Conservation (phyloP, 345 rosid genomes). For the Salix viminalis region DNA sequence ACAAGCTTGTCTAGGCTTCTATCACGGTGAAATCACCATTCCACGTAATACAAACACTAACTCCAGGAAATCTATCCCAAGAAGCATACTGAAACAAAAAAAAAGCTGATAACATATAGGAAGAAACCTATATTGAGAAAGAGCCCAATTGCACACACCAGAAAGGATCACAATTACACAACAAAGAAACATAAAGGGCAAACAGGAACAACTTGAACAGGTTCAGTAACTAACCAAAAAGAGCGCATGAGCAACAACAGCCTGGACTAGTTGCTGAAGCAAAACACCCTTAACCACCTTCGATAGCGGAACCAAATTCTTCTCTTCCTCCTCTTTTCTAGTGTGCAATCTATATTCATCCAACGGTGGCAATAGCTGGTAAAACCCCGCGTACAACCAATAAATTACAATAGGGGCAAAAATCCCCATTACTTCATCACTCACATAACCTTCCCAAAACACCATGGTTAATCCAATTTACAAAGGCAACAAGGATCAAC, state of each 20-base stretch:
- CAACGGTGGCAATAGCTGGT: constrained; percentile 56
- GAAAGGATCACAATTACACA: constrained; percentile 2
- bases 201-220: neutral
- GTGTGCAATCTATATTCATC: constrained; percentile 57
- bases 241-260: constrained; percentile 54
- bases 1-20: too few relatives aligned
- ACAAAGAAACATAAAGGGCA: neutral
- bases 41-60: too few relatives aligned
- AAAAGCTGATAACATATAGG: neutral
- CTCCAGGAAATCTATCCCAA: neutral
- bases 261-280: constrained; percentile 69
- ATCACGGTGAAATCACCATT: too few relatives aligned
- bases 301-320: constrained; percentile 48
- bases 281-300: constrained; percentile 57
- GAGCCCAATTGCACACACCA: neutral
- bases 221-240: constrained; percentile 42
- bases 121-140: neutral
- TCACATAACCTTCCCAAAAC: constrained; percentile 67
- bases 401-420: constrained; percentile 65
- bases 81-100: neutral
- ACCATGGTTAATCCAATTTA: constrained; percentile 38
- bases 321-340: constrained; percentile 57
- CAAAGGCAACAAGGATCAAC: neutral
- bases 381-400: constrained; percentile 67
- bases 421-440: constrained; percentile 71